Evolutionary conservation across 257 asterid species (phyloP).

Genomic region (Petrea volubilis): DNA sequence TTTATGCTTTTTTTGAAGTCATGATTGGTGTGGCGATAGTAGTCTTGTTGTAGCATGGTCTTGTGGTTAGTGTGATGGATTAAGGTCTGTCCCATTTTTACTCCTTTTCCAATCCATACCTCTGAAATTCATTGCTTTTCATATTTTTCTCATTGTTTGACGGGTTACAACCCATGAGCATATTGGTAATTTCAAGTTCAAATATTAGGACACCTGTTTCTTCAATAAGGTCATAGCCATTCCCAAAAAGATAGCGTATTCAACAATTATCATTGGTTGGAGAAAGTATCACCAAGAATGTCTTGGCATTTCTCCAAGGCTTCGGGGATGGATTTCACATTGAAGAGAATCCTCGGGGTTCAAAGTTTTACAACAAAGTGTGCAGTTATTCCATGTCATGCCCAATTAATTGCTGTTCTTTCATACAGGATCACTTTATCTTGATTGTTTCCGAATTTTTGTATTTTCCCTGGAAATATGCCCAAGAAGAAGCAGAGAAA

Average conservation of each 20-base stretch:
- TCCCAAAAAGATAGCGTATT: background rate
- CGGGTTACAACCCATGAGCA: no score
- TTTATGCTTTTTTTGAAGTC: background rate
- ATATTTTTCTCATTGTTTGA: no score
- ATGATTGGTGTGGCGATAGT: background rate
- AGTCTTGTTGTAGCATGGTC: no score
- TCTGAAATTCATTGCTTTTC: background rate
- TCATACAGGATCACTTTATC: constrained; percentile 80
- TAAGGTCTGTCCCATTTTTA: background rate
- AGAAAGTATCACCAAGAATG: background rate
- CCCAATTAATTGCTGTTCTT: constrained; percentile 21
- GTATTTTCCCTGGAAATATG: constrained; percentile 89
- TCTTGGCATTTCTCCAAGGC: background rate
- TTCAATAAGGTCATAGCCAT: background rate
- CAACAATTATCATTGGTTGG: background rate
- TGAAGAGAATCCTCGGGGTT: background rate
- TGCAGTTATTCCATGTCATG: constrained; percentile 13
- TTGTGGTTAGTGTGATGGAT: background rate
- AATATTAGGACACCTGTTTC: background rate
- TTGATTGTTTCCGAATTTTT: constrained; percentile 84
- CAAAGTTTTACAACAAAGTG: background rate
- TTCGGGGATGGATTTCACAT: constrained; percentile 2
- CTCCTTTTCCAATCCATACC: background rate
- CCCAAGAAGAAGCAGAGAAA: constrained; percentile 75
- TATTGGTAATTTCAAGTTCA: background rate